Evolutionary conservation across 106 monocot genomes (phyloP).

Genomic region (Alisma plantagoaquatica): DNA sequence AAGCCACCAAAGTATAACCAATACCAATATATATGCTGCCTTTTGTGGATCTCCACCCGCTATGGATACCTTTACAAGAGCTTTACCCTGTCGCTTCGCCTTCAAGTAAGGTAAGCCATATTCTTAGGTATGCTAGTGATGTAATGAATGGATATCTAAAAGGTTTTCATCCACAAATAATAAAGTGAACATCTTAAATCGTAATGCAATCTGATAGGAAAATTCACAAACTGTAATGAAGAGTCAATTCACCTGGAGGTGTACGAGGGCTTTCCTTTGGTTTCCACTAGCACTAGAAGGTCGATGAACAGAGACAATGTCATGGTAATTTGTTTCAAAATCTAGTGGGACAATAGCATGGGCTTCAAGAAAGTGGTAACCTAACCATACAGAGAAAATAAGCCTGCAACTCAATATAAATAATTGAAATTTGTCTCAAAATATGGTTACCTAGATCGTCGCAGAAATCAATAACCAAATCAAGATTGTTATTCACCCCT

Average conservation of each 20-base stretch:
- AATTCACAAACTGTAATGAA: too few relatives aligned
- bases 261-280: conserved; percentile 19
- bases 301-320: conserved; percentile 49
- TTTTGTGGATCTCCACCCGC: conserved; percentile 45
- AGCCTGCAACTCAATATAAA: conserved; percentile 1
- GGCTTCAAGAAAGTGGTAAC: conserved; percentile 79
- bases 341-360: conserved; percentile 55
- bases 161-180: too few relatives aligned
- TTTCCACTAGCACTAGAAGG: conserved; percentile 21
- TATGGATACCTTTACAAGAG: conserved; percentile 65
- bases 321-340: conserved; percentile 68
- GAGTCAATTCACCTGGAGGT: conserved; percentile 40
- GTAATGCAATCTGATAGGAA: too few relatives aligned
- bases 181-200: too few relatives aligned
- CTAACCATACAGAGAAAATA: conserved; percentile 22
- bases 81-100: conserved; percentile 59
- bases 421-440: background rate
- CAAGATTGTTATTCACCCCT: conserved; percentile 43
- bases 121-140: too few relatives aligned
- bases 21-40: conserved; percentile 76
- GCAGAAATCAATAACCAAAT: conserved; percentile 48
- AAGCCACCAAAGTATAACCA: background rate
- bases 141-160: too few relatives aligned
- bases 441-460: conserved; percentile 67
- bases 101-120: too few relatives aligned